These are phyloP conservation scores for Taphrina populina DNA, from an alignment of 1,139 yeast genomes.

Conservation along the genomic window DNA sequence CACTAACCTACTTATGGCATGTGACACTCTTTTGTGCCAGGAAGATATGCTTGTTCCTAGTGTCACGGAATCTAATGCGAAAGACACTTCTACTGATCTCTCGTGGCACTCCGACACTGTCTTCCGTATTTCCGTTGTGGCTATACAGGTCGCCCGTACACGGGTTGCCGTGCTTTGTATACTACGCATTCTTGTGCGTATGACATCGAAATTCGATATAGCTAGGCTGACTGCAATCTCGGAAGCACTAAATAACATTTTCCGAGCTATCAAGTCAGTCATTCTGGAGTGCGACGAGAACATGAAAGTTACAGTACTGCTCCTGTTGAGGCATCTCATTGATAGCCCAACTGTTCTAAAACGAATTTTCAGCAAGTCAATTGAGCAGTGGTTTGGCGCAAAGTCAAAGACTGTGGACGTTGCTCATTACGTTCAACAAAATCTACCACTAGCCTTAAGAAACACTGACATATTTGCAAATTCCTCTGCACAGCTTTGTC, in stretches of 20 bases:
- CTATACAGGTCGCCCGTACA: neutral
- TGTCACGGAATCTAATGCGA: conserved; percentile 43
- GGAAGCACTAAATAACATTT: conserved; percentile 39
- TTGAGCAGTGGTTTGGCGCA: conserved; percentile 45
- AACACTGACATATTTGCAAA: conserved; percentile 59
- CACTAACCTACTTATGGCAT: neutral
- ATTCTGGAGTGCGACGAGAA: conserved; percentile 43
- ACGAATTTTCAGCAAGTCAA: conserved; percentile 49
- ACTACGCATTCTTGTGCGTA: neutral
- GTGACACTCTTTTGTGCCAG: neutral
- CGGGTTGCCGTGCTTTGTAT: neutral
- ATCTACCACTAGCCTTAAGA: conserved; percentile 58
- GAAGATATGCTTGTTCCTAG: neutral
- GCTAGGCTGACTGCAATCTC: neutral
- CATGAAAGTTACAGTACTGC: conserved; percentile 43
- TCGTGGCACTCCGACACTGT: conserved; percentile 39
- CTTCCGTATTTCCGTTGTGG: too few species aligned
- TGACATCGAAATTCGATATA: neutral
- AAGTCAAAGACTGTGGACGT: conserved; percentile 49
- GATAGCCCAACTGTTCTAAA: conserved; percentile 60
- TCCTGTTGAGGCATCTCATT: conserved; percentile 65
- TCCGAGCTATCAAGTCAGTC: conserved; percentile 43
- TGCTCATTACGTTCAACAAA: conserved; percentile 55
- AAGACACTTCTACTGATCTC: conserved; percentile 44
- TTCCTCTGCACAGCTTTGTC: conserved; percentile 51